phyloP scores from a whole-genome alignment of 805 yeast genomes.

The Cyberlindnera petersonii region DNA sequence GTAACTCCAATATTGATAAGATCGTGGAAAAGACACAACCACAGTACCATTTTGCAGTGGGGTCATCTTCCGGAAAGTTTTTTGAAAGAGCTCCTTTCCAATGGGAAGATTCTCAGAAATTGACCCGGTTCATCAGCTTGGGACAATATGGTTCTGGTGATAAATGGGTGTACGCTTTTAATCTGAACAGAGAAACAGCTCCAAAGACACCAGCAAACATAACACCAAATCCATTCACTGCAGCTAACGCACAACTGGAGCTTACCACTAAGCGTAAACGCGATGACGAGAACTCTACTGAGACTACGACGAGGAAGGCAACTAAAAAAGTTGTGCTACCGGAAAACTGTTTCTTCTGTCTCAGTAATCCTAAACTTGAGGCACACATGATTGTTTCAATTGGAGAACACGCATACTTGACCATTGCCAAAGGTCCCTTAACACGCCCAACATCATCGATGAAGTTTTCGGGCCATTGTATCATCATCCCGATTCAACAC shows the following conservation, averaged over 20 bases:
- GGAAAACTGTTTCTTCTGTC: conserved; percentile 72
- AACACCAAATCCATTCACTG: conserved; percentile 32
- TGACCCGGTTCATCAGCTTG: conserved; percentile 64
- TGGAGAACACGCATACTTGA: conserved; percentile 60
- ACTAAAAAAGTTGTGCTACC: conserved; percentile 45
- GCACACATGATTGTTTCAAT: conserved; percentile 79
- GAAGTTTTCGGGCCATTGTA: conserved; percentile 74
- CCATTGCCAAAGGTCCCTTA: conserved; percentile 85
- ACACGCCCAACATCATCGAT: conserved; percentile 46
- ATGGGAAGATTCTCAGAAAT: conserved; percentile 43
- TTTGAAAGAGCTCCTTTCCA: conserved; percentile 54
- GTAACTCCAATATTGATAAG: conserved; percentile 43
- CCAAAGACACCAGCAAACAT: conserved; percentile 25
- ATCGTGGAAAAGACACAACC: conserved; percentile 48
- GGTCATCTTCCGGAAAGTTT: conserved; percentile 44
- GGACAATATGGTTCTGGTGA: conserved; percentile 52
- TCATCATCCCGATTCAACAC: conserved; percentile 78
- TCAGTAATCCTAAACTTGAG: conserved; percentile 73
- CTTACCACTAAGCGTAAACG: conserved; percentile 5
- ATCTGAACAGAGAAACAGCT: conserved; percentile 30
- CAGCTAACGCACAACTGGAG: conserved; percentile 11
- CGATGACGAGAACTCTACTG: conserved; percentile 4
- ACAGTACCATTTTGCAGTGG: conserved; percentile 62
- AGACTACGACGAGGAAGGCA: conserved; percentile 12
- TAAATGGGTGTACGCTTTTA: conserved; percentile 78